Percentiles rank a stretch among this genome's conserved stretches.
Evolutionary conservation across 345 rosid species (phyloP).

Genomic region (Carallia brachiata): DNA sequence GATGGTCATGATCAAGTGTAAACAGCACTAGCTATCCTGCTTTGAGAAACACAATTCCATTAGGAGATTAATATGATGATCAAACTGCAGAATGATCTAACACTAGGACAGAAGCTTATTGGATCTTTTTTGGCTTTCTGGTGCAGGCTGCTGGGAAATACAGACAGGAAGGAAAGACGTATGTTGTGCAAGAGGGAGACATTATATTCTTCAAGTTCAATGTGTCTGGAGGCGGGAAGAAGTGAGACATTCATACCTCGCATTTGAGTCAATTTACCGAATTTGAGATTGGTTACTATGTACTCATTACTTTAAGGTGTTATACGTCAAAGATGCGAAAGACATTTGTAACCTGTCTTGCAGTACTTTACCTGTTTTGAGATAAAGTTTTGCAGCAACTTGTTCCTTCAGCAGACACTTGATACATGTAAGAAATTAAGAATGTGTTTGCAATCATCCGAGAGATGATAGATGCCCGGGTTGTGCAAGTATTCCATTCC

Average conservation of each 20-base stretch:
- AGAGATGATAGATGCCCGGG: neutral
- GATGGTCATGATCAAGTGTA: too few relatives aligned
- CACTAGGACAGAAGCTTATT: neutral
- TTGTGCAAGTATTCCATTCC: neutral
- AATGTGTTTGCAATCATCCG: neutral
- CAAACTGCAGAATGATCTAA: neutral
- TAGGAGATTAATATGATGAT: neutral
- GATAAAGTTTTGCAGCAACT: neutral
- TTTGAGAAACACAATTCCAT: too few relatives aligned
- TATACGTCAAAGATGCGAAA: neutral
- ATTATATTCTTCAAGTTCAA: slow-evolving; percentile 94
- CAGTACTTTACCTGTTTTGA: neutral
- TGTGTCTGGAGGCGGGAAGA: slow-evolving; percentile 96
- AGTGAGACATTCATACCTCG: slow-evolving; percentile 38
- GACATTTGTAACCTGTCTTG: slow-evolving; percentile 5
- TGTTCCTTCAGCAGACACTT: neutral
- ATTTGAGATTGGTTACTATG: neutral
- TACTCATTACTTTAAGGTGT: neutral
- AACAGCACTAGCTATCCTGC: too few relatives aligned
- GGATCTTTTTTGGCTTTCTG: neutral
- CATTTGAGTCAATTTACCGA: neutral
- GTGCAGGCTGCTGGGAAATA: slow-evolving; percentile 89
- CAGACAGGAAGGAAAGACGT: slow-evolving; percentile 91
- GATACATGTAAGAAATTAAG: neutral
- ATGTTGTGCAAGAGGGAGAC: slow-evolving; percentile 93